phyloP scores from a whole-genome alignment of 148 eudicot genomes.

The Salicornia ramosissima region DNA sequence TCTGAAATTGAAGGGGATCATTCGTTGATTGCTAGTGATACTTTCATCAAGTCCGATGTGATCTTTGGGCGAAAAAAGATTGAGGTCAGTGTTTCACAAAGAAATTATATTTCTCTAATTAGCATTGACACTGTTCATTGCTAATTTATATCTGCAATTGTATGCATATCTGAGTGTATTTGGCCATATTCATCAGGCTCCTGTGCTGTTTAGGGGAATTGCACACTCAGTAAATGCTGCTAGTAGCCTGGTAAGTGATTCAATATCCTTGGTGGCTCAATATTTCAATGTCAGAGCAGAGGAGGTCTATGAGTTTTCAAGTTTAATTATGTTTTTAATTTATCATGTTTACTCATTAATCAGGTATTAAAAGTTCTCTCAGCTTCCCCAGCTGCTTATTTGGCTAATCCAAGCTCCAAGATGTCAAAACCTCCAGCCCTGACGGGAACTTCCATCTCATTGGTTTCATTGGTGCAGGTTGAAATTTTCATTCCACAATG shows the following conservation, averaged over 20 bases:
- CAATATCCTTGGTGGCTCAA: background rate
- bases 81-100: constrained; percentile 38
- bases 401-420: constrained; percentile 49
- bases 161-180: constrained; percentile 7
- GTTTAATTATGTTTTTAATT: background rate
- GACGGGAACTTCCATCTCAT: constrained; percentile 49
- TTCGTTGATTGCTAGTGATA: constrained; percentile 55
- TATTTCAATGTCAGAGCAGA: background rate
- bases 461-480: constrained; percentile 73
- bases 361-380: constrained; percentile 65
- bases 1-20: constrained; percentile 62
- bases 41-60: constrained; percentile 46
- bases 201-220: constrained; percentile 56
- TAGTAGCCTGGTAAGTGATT: constrained; percentile 47
- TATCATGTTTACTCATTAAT: background rate
- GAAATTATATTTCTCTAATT: background rate
- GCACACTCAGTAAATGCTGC: constrained; percentile 58
- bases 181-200: constrained; percentile 39
- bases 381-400: constrained; percentile 61
- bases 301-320: background rate
- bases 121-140: background rate
- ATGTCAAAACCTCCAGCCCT: constrained; percentile 47
- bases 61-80: constrained; percentile 52
- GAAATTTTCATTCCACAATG: background rate
- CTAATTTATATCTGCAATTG: background rate